phyloP scores from a whole-genome alignment of 345 rosid genomes.

The Gossypium sturtianum region DNA sequence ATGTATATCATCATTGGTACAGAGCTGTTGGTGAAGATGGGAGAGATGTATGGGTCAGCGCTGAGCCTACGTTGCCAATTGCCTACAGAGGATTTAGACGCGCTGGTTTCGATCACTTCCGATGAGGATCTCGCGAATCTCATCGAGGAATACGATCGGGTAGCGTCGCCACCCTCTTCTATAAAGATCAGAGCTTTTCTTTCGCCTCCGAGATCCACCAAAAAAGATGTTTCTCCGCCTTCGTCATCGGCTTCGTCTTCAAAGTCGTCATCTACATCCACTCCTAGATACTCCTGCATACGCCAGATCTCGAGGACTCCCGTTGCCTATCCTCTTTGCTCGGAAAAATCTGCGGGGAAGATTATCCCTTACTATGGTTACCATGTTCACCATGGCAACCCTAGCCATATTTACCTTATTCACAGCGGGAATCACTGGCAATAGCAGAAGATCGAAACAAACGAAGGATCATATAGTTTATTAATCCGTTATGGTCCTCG shows the following conservation, averaged over 20 bases:
- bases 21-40: conserved; percentile 68
- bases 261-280: conserved; percentile 31
- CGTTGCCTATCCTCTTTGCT: conserved; percentile 11
- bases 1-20: conserved; percentile 23
- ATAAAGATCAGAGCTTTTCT: conserved; percentile 82
- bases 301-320: conserved; percentile 22
- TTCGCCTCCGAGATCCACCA: conserved; percentile 41
- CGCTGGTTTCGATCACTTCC: conserved; percentile 68
- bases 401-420: conserved; percentile 42
- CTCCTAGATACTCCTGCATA: conserved; percentile 32
- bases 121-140: conserved; percentile 85
- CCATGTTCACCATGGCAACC: conserved; percentile 45
- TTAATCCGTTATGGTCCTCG: neutral
- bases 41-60: conserved; percentile 50
- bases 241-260: conserved; percentile 47
- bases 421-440: conserved; percentile 64
- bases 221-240: conserved; percentile 22
- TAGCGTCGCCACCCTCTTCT: conserved; percentile 29
- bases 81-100: conserved; percentile 83
- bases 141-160: conserved; percentile 82
- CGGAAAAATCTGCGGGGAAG: conserved; percentile 34
- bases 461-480: neutral
- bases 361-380: conserved; percentile 32
- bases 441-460: conserved; percentile 21
- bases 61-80: conserved; percentile 79